Evolutionary conservation across 768 basidiomycete genomes (phyloP), one percentile per base, ranked within the genome.

Genomic region (Boletus bicolor): DNA sequence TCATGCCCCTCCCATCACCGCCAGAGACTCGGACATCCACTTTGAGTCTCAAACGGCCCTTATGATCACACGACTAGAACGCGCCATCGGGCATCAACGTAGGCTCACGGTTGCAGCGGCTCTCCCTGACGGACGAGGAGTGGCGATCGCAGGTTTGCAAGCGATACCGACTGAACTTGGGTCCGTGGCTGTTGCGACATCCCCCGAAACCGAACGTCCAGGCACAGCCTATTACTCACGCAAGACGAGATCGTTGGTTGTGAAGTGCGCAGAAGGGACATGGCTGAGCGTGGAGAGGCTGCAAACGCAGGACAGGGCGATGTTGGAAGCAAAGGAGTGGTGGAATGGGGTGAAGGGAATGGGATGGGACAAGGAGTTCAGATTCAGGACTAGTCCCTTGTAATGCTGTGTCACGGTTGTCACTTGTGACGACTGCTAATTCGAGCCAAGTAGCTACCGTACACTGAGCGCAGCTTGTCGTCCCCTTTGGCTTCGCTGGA

Each of bases 281-380:
- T 73, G 82, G 47, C 63, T 92, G 17, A 72, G 74, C 47, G 82
- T 91, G 2, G 72, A 73, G 2, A 71, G 72, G 57, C 72, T 93
- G 17, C 84, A 87, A 64, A 82, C 83, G 56, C 83, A 86, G 59
- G 82, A 82, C 51, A 80, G 80, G 59, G 71, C 76, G 26, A 68
- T 80, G 61, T 58, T 90, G 56, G 65, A 64, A 14, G 85, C 84
- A 3, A 79, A 74, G 56, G 85, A 86, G 49, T 93, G 89, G 85
- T 92, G 89, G 89, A 91, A 89, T 66, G 91, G 91, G 2, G 72
- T 83, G 12, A 70, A 66, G 24, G 66, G 74, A 10, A 53, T 70
- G 48, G 70, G 71, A 7, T 60, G 65, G 63, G 68, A 62, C 17
- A 7, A 56, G 35, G 60, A 60, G 24, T 65, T 68, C 37, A 53